Percentiles rank a stretch among this genome's conserved stretches.
Evolutionary conservation across 2,329 filamentous ascomycete species (phyloP).

Genomic region (Cladophialophora chaetospira): DNA sequence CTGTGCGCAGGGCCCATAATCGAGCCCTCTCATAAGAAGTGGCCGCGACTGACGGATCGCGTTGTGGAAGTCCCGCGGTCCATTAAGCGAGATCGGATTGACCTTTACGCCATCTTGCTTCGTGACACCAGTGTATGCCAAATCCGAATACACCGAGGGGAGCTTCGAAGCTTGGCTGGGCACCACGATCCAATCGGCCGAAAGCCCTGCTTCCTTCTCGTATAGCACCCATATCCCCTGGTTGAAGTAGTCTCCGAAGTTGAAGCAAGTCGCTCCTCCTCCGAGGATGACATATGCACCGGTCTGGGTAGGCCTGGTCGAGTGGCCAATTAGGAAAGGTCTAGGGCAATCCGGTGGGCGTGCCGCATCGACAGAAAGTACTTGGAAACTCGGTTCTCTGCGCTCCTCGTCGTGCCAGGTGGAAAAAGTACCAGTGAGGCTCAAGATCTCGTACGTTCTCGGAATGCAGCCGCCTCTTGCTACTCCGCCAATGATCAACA

Average conservation of each 20-base stretch:
- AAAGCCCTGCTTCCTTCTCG: slow-evolving; percentile 32
- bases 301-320: slow-evolving; percentile 51
- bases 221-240: slow-evolving; percentile 57
- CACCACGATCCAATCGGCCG: slow-evolving; percentile 41
- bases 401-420: slow-evolving; percentile 26
- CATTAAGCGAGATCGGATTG: background rate
- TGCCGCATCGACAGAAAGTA: slow-evolving; percentile 35
- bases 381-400: slow-evolving; percentile 31
- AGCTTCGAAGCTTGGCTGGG: slow-evolving; percentile 12
- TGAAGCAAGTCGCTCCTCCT: slow-evolving; percentile 86
- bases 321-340: slow-evolving; percentile 73
- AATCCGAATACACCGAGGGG: slow-evolving; percentile 6
- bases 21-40: slow-evolving; percentile 56
- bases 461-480: slow-evolving; percentile 40
- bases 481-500: slow-evolving; percentile 58
- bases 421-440: slow-evolving; percentile 36
- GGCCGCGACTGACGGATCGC: slow-evolving; percentile 10
- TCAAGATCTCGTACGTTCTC: slow-evolving; percentile 56
- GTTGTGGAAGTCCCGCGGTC: slow-evolving; percentile 1
- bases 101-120: slow-evolving; percentile 9
- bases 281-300: slow-evolving; percentile 66
- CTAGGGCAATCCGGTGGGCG: slow-evolving; percentile 43
- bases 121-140: background rate
- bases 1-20: slow-evolving; percentile 68
- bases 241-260: slow-evolving; percentile 86